These are phyloP conservation scores for Rhododendron ovatum DNA, from an alignment of 148 eudicot genomes.

Conservation along the genomic window DNA sequence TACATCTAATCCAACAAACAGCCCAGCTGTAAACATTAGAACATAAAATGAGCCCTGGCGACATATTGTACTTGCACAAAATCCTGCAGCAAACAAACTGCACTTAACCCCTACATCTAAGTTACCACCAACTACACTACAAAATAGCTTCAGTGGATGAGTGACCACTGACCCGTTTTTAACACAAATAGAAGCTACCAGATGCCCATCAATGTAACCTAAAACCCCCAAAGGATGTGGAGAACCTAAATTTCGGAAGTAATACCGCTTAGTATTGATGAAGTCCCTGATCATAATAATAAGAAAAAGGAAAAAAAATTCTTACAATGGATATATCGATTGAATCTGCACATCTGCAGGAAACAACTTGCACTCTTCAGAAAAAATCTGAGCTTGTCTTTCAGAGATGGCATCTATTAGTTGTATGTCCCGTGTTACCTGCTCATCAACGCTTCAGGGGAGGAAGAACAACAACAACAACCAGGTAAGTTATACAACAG, in stretches of 20 bases:
- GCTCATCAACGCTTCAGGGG: slow-evolving; percentile 76
- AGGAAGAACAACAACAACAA: neutral
- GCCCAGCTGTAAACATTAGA: neutral
- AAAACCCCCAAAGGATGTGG: neutral
- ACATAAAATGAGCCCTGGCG: neutral
- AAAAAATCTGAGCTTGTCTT: slow-evolving; percentile 90
- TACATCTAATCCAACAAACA: neutral
- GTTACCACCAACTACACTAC: neutral
- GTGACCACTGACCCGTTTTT: neutral
- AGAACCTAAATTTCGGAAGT: neutral
- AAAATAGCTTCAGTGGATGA: neutral
- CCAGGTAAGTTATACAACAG: neutral
- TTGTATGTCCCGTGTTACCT: slow-evolving; percentile 86
- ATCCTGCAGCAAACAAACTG: neutral
- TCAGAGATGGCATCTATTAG: slow-evolving; percentile 92
- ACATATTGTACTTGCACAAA: neutral
- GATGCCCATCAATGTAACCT: neutral
- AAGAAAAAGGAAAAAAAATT: neutral
- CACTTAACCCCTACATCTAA: neutral
- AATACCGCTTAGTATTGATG: neutral
- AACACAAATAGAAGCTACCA: neutral
- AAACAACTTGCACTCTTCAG: slow-evolving; percentile 94
- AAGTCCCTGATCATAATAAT: neutral
- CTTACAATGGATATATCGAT: slow-evolving; percentile 95
- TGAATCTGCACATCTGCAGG: slow-evolving; percentile 99